Base-by-base conservation (phyloP, 2,329 filamentous ascomycete species). In the Clarireedia hainanense region DNA sequence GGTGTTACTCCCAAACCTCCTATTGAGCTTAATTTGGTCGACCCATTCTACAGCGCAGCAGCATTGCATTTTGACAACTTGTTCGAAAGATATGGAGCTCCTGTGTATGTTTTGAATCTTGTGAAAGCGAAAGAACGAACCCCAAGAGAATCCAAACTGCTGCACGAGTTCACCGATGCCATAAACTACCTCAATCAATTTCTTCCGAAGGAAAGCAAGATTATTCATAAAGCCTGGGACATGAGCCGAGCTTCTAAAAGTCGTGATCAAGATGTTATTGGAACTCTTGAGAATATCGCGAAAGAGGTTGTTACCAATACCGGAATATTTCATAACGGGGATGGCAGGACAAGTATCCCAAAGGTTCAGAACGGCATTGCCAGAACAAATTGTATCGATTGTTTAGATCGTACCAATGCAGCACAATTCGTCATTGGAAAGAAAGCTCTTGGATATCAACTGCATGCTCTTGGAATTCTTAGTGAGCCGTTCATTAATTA, bases 351-450 rank as follows among this genome's bases (percentile, higher is more conserved):
- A 40, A 80, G 80, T 20, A 77, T 81, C 3, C 77, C 87, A 3
- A 80, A 78, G 34, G 82, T 94, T 1, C 94, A 99, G 69, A 96
- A 96, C 62, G 94, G 94, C 9, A 82, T 99, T 42, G 92, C 90
- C 9, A 83, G 94, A 57, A 99, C 94, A 1, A 99, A 99, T 68
- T 99, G 94, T 70, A 97, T 99, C 64, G 94, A 99, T 71, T 99
- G 94, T 66, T 79, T 99, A 1, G 94, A 99, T 71, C 86, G 94
- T 23, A 99, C 94, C 7, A 99, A 99, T 68, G 94, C 94, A 2
- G 94, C 94, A 1, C 94, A 99, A 68, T 99, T 97, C 64, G 91
- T 99, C 30, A 95, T 99, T 64, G 94, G 91, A 4, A 99, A 99
- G 74, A 81, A 89, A 63, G 94, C 94, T 0, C 80, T 99, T 10